phyloP scores from a whole-genome alignment of 768 basidiomycete genomes.

The Auricularia sp. region DNA sequence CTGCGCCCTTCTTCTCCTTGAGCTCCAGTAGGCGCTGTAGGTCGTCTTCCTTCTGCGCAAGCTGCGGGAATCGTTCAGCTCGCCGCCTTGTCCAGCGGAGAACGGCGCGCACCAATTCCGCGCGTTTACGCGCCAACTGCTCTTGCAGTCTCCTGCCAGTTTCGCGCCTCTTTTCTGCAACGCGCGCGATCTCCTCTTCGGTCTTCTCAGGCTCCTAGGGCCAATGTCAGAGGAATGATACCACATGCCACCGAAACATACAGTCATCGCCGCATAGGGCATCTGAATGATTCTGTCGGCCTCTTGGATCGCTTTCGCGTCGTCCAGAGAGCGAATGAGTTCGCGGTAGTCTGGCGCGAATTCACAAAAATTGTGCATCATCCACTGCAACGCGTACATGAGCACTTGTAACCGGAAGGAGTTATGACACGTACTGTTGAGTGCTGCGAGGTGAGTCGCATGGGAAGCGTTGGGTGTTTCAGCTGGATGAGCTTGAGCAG shows the following conservation, averaged over 20 bases:
- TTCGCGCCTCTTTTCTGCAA: slow-evolving; percentile 72
- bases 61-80: slow-evolving; percentile 27
- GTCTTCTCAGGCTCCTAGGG: slow-evolving; percentile 63
- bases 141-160: slow-evolving; percentile 86
- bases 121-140: slow-evolving; percentile 71
- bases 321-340: slow-evolving; percentile 54
- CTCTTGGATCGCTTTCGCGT: slow-evolving; percentile 53
- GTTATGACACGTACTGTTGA: slow-evolving; percentile 46
- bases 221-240: background rate
- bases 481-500: slow-evolving; percentile 88
- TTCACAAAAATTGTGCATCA: slow-evolving; percentile 79
- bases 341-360: slow-evolving; percentile 68
- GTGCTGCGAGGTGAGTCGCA: slow-evolving; percentile 66
- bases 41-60: slow-evolving; percentile 67
- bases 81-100: background rate
- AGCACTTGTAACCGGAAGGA: background rate
- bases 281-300: slow-evolving; percentile 77
- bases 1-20: slow-evolving; percentile 46
- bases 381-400: slow-evolving; percentile 49
- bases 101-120: slow-evolving; percentile 58
- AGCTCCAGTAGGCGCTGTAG: slow-evolving; percentile 54
- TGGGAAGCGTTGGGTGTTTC: slow-evolving; percentile 90
- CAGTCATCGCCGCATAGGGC: slow-evolving; percentile 46
- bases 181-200: slow-evolving; percentile 75
- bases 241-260: slow-evolving; percentile 11